Evolutionary conservation across 2,329 filamentous ascomycete genomes (phyloP).

Genomic region (Zarea fungicola): DNA sequence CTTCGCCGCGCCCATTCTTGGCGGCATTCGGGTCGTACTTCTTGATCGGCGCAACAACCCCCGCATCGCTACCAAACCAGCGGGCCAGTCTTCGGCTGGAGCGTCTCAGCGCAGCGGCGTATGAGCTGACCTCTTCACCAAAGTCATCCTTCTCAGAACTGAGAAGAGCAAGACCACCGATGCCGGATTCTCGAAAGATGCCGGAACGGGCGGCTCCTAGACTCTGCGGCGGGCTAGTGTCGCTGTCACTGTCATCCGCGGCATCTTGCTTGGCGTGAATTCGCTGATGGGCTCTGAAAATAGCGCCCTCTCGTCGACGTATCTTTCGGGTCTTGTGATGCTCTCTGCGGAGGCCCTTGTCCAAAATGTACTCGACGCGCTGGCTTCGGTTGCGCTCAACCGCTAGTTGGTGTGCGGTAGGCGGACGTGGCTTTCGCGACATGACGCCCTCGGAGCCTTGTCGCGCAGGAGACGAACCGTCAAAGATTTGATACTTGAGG

Average conservation of each 20-base stretch:
- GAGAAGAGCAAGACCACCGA: constrained; percentile 60
- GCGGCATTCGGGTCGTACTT: constrained; percentile 22
- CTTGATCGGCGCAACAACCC: constrained; percentile 45
- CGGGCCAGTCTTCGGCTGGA: constrained; percentile 60
- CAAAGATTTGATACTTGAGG: constrained; percentile 56
- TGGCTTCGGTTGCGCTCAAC: constrained; percentile 74
- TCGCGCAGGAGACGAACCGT: constrained; percentile 55
- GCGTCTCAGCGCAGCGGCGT: constrained; percentile 61
- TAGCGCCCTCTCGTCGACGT: constrained; percentile 59
- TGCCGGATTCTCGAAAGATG: constrained; percentile 50
- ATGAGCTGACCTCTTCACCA: constrained; percentile 66
- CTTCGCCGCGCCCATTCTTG: constrained; percentile 18
- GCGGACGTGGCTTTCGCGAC: constrained; percentile 62
- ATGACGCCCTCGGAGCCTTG: constrained; percentile 51
- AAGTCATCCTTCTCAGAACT: constrained; percentile 63
- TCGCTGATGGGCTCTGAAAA: constrained; percentile 62
- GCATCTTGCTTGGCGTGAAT: constrained; percentile 51
- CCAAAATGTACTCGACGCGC: constrained; percentile 76
- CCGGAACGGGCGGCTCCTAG: constrained; percentile 27
- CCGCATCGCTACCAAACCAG: constrained; percentile 53
- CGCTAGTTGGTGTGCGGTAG: constrained; percentile 76
- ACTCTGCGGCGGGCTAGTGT: constrained; percentile 37
- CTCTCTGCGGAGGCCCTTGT: constrained; percentile 63
- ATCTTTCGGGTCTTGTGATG: constrained; percentile 59
- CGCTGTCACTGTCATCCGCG: constrained; percentile 59